phyloP scores from a whole-genome alignment of 306 rosid species.

The Vigna trinervia region DNA sequence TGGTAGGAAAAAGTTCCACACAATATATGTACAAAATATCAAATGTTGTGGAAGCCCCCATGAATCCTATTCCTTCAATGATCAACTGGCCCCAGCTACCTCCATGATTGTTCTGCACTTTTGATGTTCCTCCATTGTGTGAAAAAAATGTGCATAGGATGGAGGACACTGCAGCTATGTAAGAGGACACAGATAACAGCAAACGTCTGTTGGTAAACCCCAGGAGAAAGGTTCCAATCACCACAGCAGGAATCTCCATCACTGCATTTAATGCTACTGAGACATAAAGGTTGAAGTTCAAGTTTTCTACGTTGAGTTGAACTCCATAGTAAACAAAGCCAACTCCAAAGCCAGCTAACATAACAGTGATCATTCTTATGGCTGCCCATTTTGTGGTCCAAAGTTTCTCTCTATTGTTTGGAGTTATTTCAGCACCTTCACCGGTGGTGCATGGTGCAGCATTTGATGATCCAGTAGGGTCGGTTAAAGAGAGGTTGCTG shows the following conservation, averaged over 20 bases:
- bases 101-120: background rate
- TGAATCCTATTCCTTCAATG: slow-evolving; percentile 43
- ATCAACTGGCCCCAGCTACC: slow-evolving; percentile 37
- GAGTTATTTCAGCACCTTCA: slow-evolving; percentile 10
- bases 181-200: slow-evolving; percentile 38
- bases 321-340: slow-evolving; percentile 55
- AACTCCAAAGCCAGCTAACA: slow-evolving; percentile 50
- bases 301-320: slow-evolving; percentile 48
- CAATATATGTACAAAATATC: slow-evolving; percentile 46
- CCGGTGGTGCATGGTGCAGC: background rate
- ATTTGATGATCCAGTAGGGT: slow-evolving; percentile 23
- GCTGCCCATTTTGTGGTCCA: slow-evolving; percentile 51
- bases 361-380: slow-evolving; percentile 39
- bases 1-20: slow-evolving; percentile 49
- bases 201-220: slow-evolving; percentile 34
- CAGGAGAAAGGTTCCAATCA: slow-evolving; percentile 37
- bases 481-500: slow-evolving; percentile 8
- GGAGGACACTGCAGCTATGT: slow-evolving; percentile 37
- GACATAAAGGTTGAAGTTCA: slow-evolving; percentile 40
- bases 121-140: background rate
- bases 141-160: slow-evolving; percentile 35
- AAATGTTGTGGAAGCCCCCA: slow-evolving; percentile 48
- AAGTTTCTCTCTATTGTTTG: slow-evolving; percentile 14
- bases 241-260: slow-evolving; percentile 43
- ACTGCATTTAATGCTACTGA: slow-evolving; percentile 42